phyloP scores from a whole-genome alignment of 805 yeast species.

The Saccharomycopsis amapae region DNA sequence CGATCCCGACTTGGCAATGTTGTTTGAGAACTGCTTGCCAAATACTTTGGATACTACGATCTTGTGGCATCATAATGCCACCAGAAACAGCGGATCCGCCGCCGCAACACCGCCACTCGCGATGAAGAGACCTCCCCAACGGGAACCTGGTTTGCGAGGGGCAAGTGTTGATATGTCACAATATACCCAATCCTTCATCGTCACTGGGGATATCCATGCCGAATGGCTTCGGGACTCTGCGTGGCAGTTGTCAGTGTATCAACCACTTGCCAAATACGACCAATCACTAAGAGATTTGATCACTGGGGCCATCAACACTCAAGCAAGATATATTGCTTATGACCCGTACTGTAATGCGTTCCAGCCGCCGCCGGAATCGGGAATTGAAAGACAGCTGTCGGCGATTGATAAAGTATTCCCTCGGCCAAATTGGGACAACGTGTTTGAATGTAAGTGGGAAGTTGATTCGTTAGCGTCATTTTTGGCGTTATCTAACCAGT shows the following conservation, averaged over 20 bases:
- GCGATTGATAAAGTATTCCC: slow-evolving; percentile 64
- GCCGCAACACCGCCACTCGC: background rate
- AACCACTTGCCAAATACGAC: slow-evolving; percentile 51
- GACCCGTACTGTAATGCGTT: slow-evolving; percentile 89
- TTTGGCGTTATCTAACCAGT: slow-evolving; percentile 66
- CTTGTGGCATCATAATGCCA: slow-evolving; percentile 48
- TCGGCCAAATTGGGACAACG: slow-evolving; percentile 57
- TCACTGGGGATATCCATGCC: slow-evolving; percentile 90
- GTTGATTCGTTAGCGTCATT: slow-evolving; percentile 82
- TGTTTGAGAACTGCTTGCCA: slow-evolving; percentile 79
- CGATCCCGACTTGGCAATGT: slow-evolving; percentile 61
- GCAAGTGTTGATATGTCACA: slow-evolving; percentile 5
- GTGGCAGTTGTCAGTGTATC: slow-evolving; percentile 71
- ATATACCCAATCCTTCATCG: slow-evolving; percentile 61
- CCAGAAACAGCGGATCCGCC: background rate
- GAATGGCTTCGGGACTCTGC: slow-evolving; percentile 91
- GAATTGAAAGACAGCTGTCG: slow-evolving; percentile 41
- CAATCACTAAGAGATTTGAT: slow-evolving; percentile 42
- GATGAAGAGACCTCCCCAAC: background rate
- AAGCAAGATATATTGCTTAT: slow-evolving; percentile 51
- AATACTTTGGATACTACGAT: slow-evolving; percentile 86
- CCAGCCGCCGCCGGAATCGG: slow-evolving; percentile 62
- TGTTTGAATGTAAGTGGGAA: slow-evolving; percentile 88
- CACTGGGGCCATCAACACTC: slow-evolving; percentile 75
- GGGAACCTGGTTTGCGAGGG: no score